Evolutionary conservation across 176 grass and related monocot genomes (phyloP), one percentile per base, ranked within the genome.

Genomic region (Pontederia crassipes): DNA sequence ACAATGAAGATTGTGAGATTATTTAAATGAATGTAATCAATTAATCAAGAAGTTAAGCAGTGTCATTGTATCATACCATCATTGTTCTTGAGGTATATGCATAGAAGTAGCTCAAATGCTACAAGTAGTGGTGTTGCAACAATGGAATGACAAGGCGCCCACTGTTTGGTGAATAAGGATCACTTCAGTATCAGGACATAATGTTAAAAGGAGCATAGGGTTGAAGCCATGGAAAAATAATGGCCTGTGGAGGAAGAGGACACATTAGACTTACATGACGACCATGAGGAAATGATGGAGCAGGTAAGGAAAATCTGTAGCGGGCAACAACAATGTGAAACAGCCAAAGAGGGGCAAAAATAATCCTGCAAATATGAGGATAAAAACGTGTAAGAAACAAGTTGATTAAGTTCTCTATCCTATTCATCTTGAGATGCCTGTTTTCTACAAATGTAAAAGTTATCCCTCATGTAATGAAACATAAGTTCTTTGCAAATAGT

Each of bases 41-140:
- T 35, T 60, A 32, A 46, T 26, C 48, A 68, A 20, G 60, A 40
- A 17, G 10, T 9, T 61, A 69, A 28, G 56, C 40, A 40, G 54
- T 54, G 60, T 55, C 52, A 26, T 59, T 46, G 11, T 45, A 10
- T 74, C 61, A 81, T 79, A 81, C 82, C 50, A 17, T 62, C 45
- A n/a, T 58, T 62, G 54, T 57, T 74, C 72, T 85, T 71, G 8
- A 90, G 79, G 45, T 74, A 79, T 70, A 85, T 76, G 70, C 82
- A 85, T 1, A 85, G 78, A 77, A 85, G 76, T 10, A 90, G 79
- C 72, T 90, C 82, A 79, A 90, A 90, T 29, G 82, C 65, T 73
- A 90, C 70, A 46, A 90, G 69, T 67, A 90, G 82, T 1, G 82
- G 82, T 17, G 68, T 77, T 17, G 82, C 79, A 17, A 85, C 87